Evolutionary conservation across 2,329 filamentous ascomycete genomes (phyloP).

Genomic region (Cercospora berteroae): DNA sequence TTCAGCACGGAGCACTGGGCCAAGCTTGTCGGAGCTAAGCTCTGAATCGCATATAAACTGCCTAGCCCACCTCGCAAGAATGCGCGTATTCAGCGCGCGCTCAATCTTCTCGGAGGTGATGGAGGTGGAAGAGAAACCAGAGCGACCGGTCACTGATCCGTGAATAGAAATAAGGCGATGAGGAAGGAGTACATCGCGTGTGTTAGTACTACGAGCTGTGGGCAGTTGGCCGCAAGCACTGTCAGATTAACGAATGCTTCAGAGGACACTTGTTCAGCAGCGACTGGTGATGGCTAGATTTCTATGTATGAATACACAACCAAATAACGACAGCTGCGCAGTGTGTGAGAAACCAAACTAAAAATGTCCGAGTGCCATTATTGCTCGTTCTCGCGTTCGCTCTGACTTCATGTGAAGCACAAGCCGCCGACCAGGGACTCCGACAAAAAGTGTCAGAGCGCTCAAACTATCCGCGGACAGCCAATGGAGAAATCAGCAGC

Average conservation of each 20-base stretch:
- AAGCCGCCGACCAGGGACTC: not conserved
- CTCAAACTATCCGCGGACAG: not conserved
- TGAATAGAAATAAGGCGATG: conserved; percentile 9
- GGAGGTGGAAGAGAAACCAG: conserved; percentile 29
- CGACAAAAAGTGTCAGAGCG: not conserved
- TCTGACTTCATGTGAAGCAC: not conserved
- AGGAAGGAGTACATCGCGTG: conserved; percentile 8
- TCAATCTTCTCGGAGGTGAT: conserved; percentile 31
- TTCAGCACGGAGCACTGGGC: conserved; percentile 97
- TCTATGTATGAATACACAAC: conserved; percentile 15
- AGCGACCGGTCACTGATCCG: conserved; percentile 10
- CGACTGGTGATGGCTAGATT: conserved; percentile 15
- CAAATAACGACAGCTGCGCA: conserved; percentile 15
- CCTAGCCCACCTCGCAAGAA: conserved; percentile 13
- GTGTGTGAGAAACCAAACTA: not conserved
- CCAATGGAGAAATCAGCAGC: not conserved
- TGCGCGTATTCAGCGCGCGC: conserved; percentile 26
- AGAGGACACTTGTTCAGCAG: not conserved
- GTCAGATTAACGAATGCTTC: conserved; percentile 10
- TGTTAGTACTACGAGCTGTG: conserved; percentile 18
- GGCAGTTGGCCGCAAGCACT: conserved; percentile 16
- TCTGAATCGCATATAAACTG: conserved; percentile 57
- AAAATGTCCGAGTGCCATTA: not conserved
- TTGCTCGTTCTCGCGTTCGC: conserved; percentile 2
- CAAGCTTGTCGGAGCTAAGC: conserved; percentile 85